A percentile compares a stretch with the other conserved stretches of the same genome.
Evolutionary conservation across 2,329 filamentous ascomycete genomes (phyloP).

Genomic region (Hyphodiscus sp.): DNA sequence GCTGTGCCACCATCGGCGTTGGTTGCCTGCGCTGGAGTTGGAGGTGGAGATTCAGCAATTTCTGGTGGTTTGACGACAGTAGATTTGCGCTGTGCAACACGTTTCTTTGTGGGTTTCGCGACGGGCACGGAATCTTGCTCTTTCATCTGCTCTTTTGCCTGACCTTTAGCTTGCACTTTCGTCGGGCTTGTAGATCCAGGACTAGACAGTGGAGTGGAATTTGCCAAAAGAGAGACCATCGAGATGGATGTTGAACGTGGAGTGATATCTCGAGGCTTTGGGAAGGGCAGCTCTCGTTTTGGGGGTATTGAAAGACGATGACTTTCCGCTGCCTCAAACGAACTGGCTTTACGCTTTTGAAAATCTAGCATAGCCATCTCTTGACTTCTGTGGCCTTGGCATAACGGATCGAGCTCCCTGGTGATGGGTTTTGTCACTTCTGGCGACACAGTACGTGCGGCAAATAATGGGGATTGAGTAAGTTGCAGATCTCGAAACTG

Average conservation of each 20-base stretch:
- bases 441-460: background rate
- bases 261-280: constrained; percentile 6
- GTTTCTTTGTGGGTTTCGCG: constrained; percentile 11
- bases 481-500: background rate
- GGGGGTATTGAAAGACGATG: constrained; percentile 18
- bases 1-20: background rate
- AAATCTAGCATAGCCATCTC: background rate
- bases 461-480: background rate
- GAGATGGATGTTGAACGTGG: background rate
- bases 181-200: background rate
- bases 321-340: constrained; percentile 2
- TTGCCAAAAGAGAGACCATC: constrained; percentile 20
- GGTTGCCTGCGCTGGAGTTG: background rate
- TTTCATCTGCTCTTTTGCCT: background rate
- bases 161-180: background rate
- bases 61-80: background rate
- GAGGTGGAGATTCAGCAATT: background rate
- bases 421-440: background rate
- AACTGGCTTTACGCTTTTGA: constrained; percentile 14
- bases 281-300: constrained; percentile 24
- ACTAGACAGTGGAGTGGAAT: constrained; percentile 17
- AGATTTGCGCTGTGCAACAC: constrained; percentile 11
- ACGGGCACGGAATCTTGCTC: constrained; percentile 1
- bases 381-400: background rate
- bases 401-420: background rate